Conservation (phyloP, 192 early-diverging fungal species). For the Chytriomyces sp. region DNA sequence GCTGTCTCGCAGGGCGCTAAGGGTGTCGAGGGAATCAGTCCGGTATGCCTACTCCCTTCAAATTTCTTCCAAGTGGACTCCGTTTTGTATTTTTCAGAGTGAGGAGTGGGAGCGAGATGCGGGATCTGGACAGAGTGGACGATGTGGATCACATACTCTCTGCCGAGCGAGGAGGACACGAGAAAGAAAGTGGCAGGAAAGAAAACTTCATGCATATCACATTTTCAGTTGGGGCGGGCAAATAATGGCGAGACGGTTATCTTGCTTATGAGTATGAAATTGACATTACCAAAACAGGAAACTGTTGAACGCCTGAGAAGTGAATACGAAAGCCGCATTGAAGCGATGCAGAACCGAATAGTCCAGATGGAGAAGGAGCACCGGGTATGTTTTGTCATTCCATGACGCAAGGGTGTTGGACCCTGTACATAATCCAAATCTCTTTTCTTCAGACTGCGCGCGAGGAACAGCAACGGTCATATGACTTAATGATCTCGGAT, state of each 20-base stretch:
- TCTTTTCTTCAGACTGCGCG: background rate
- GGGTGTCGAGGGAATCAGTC: slow-evolving; percentile 10
- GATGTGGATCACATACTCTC: too few relatives aligned
- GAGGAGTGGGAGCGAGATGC: too few relatives aligned
- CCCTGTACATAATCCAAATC: too few relatives aligned
- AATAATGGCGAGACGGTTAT: too few relatives aligned
- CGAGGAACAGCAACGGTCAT: slow-evolving; percentile 21
- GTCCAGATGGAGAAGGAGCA: slow-evolving; percentile 30
- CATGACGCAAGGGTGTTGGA: background rate
- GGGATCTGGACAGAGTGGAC: too few relatives aligned
- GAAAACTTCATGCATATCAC: too few relatives aligned
- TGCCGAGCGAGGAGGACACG: too few relatives aligned
- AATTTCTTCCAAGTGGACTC: too few relatives aligned
- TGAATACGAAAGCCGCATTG: slow-evolving; percentile 23
- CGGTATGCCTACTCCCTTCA: background rate
- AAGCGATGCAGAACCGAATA: slow-evolving; percentile 19
- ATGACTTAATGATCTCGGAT: slow-evolving; percentile 11
- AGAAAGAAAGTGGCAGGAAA: too few relatives aligned
- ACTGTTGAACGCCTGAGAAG: slow-evolving; percentile 23
- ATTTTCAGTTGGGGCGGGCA: too few relatives aligned
- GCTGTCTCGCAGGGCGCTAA: background rate
- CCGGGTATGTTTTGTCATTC: slow-evolving; percentile 1
- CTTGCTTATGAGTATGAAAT: too few relatives aligned
- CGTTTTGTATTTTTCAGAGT: too few relatives aligned
- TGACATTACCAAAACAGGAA: slow-evolving; percentile 6